Evolutionary conservation across 495 filamentous ascomycete species (phyloP).

Genomic region (Tetracladium setigerum): DNA sequence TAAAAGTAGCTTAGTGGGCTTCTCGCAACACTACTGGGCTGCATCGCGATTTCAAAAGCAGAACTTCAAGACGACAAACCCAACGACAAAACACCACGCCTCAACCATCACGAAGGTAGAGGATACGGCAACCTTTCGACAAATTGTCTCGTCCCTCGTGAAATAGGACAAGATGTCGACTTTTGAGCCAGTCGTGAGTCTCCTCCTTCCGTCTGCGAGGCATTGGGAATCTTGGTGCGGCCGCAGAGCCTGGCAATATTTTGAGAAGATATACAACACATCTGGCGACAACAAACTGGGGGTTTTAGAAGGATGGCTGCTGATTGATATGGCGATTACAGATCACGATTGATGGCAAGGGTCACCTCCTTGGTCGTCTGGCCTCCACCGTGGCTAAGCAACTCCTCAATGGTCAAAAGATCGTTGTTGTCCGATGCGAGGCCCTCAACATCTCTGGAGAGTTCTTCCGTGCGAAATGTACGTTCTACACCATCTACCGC

Average conservation of each 20-base stretch:
- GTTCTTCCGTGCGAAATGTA: constrained; percentile 99
- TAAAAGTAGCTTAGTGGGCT: constrained; percentile 3
- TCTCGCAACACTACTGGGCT: neutral
- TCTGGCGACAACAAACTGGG: neutral
- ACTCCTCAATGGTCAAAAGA: constrained; percentile 98
- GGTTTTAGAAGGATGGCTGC: constrained; percentile 9
- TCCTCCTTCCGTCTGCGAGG: constrained; percentile 13
- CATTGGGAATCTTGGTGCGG: neutral
- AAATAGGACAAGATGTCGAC: constrained; percentile 83
- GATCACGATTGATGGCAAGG: constrained; percentile 99
- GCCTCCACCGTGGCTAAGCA: constrained; percentile 99
- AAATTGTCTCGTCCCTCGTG: constrained; percentile 27
- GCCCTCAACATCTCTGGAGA: constrained; percentile 99
- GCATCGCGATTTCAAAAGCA: constrained; percentile 7
- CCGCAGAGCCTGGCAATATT: neutral
- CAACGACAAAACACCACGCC: constrained; percentile 21
- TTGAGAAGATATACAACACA: constrained; percentile 1
- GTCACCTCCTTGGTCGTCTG: constrained; percentile 97
- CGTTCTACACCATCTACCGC: constrained; percentile 35
- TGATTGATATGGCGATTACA: constrained; percentile 28
- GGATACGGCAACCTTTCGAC: constrained; percentile 26
- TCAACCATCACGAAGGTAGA: constrained; percentile 24
- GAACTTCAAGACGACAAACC: constrained; percentile 1
- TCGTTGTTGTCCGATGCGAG: constrained; percentile 97
- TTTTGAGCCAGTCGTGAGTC: constrained; percentile 94